phyloP scores from a whole-genome alignment of 2,329 filamentous ascomycete species.

The Sclerotiophoma versabilis region DNA sequence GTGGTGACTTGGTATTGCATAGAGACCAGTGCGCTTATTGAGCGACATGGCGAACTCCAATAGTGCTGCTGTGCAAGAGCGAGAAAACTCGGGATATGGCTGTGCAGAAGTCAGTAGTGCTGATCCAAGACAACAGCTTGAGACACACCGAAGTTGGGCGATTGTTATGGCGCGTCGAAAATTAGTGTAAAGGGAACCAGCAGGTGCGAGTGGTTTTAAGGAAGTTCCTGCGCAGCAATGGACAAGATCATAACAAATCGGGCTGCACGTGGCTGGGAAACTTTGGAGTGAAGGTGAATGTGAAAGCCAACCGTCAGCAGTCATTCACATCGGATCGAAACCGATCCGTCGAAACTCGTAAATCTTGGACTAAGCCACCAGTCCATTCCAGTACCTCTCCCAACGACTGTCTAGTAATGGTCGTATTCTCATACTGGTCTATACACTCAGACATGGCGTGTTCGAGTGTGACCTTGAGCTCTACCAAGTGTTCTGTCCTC shows the following conservation, averaged over 20 bases:
- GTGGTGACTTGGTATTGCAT: slow-evolving; percentile 33
- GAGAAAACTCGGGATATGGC: background rate
- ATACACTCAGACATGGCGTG: slow-evolving; percentile 19
- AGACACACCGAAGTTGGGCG: background rate
- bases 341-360: background rate
- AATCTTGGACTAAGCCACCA: background rate
- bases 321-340: background rate
- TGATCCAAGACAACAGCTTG: background rate
- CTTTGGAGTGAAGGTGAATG: slow-evolving; percentile 9
- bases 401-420: no score
- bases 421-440: no score
- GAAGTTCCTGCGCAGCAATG: background rate
- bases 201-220: background rate
- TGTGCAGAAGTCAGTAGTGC: background rate
- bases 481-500: slow-evolving; percentile 26
- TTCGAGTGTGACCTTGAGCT: slow-evolving; percentile 22
- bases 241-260: background rate
- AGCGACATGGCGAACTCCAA: slow-evolving; percentile 2
- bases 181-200: background rate
- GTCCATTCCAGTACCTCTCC: background rate
- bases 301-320: background rate
- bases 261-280: background rate
- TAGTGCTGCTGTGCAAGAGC: background rate
- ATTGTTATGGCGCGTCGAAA: background rate
- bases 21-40: slow-evolving; percentile 29